Base-by-base conservation (phyloP, 306 rosid genomes). In the Casuarina cunninghamiana region DNA sequence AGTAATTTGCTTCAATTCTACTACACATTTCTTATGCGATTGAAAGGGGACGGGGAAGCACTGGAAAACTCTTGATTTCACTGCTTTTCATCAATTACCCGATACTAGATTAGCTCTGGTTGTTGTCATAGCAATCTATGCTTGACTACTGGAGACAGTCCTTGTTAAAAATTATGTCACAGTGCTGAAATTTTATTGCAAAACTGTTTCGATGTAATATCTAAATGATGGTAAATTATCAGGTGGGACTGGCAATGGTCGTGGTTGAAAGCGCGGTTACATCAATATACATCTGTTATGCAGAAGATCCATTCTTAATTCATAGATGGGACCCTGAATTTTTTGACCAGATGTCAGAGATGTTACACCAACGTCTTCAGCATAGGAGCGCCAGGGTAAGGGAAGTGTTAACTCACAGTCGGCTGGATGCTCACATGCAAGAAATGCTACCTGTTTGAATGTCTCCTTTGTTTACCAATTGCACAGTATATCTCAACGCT, bases 221-320 rank as follows among this genome's bases (percentile, higher is more conserved):
- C 46, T 39, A 10, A 16, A 46, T 63, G 55, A 39, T 11, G 19
- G 21, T 48, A 57, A 48, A 46, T 72, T 45, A 81, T 70, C 91
- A 96, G 99, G 94, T 93, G 81, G 99, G 99, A 77, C 60, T 93
- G 75, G 99, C 98, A 58, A 93, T 93, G 92, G 99, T 89, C 58
- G 96, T 96, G 77, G 99, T 96, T 82, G 99, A 96, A 82, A 93
- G 99, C 77, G 98, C 99, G 0, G 98, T 93, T 77, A 96, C 99
- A 48, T 96, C 97, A 26, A 93, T 96, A 74, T 96, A 96, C 53
- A 91, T 96, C 3, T 96, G 99, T 76, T 96, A 93, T 55, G 99
- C 99, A n/a, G 99, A 90, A 84, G 97, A 96, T 82, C 99, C 99
- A 13, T 77, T 85, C 79, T 83, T 93, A 81, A 96, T 96, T 78